Percentiles rank a stretch among this genome's conserved stretches.
phyloP scores from a whole-genome alignment of 2,329 filamentous ascomycete genomes.

The Teratosphaeria zuluensis region DNA sequence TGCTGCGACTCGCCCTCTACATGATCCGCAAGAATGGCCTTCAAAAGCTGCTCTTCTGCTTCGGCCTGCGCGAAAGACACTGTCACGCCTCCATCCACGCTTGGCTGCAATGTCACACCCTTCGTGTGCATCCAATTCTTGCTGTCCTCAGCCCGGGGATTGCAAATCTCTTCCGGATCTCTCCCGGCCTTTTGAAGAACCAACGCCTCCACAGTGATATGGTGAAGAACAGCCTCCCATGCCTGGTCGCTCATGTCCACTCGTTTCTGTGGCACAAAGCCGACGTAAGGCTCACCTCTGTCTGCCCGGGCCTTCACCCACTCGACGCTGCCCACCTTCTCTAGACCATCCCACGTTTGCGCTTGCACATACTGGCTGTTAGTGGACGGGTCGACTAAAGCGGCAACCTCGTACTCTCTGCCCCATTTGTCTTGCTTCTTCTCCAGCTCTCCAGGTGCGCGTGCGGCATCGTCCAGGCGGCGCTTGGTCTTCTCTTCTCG shows the following conservation, averaged over 20 bases:
- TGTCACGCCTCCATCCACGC: conserved; percentile 3
- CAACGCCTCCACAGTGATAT: conserved; percentile 48
- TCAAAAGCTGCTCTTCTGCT: conserved; percentile 2
- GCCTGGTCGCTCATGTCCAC: conserved; percentile 27
- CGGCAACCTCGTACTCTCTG: conserved; percentile 16
- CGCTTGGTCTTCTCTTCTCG: conserved; percentile 11
- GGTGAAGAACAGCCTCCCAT: conserved; percentile 38
- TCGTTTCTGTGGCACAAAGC: conserved; percentile 31
- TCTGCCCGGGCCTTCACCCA: conserved; percentile 29
- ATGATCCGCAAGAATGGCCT: conserved; percentile 2
- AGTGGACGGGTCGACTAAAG: conserved; percentile 12
- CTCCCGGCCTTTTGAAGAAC: conserved; percentile 36
- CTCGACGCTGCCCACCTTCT: conserved; percentile 43
- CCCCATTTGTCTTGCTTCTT: conserved; percentile 8
- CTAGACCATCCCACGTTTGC: conserved; percentile 43
- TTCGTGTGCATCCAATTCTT: conserved; percentile 8
- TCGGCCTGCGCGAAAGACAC: not conserved
- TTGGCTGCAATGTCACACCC: conserved; percentile 1
- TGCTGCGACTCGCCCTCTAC: not conserved
- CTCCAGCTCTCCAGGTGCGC: not conserved
- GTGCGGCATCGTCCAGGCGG: not conserved
- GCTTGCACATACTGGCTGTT: conserved; percentile 36
- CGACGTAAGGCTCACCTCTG: conserved; percentile 25
- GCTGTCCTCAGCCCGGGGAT: conserved; percentile 1
- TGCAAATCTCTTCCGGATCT: conserved; percentile 2